Evolutionary conservation across 371 early-diverging fungal species (phyloP).

Genomic region (Chytridiales sp.): DNA sequence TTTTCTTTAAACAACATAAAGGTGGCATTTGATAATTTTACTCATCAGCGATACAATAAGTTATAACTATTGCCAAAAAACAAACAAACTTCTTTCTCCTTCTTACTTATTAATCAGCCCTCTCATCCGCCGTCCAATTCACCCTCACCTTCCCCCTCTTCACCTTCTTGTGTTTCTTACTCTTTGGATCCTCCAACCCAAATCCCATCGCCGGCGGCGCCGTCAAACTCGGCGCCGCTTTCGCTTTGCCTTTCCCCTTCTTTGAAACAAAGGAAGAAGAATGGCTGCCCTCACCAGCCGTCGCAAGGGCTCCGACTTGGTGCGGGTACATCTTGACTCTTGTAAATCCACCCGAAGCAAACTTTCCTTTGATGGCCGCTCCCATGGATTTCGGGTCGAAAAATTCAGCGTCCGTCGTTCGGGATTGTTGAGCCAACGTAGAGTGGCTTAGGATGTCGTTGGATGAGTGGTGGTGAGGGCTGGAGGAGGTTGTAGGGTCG

Average conservation of each 20-base stretch:
- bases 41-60: no score
- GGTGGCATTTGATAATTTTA: no score
- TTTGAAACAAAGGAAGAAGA: no score
- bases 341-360: conserved; percentile 23
- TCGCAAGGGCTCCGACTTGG: conserved; percentile 28
- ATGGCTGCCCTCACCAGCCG: conserved; percentile 19
- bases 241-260: conserved; percentile 18
- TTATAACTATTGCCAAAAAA: no score
- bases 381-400: conserved; percentile 24
- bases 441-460: no score
- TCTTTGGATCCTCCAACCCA: conserved; percentile 34
- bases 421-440: conserved; percentile 24
- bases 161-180: conserved; percentile 81
- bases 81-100: no score
- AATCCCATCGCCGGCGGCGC: conserved; percentile 19
- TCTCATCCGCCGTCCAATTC: conserved; percentile 42
- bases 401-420: conserved; percentile 36
- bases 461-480: not conserved
- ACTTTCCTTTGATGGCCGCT: conserved; percentile 37
- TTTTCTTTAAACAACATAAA: no score
- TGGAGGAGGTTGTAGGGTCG: conserved; percentile 20
- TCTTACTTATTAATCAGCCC: conserved; percentile 19
- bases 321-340: conserved; percentile 36
- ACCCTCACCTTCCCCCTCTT: conserved; percentile 57
- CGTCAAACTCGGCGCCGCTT: conserved; percentile 7